Evolutionary conservation across 1,284 basidiomycete species (phyloP).

Genomic region (Uromyces viciae-fabae): DNA sequence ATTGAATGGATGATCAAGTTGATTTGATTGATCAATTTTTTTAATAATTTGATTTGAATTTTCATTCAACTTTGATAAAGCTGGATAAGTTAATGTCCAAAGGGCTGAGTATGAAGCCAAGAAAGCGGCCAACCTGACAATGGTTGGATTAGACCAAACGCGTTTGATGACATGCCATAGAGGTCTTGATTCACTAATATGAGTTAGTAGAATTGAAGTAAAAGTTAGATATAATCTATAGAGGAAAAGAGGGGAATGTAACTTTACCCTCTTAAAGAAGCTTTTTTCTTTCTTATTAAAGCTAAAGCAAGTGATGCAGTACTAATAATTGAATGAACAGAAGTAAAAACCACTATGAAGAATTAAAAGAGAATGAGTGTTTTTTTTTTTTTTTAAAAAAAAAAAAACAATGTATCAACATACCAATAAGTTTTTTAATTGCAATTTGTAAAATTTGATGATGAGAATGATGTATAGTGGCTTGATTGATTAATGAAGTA

Average conservation of each 20-base stretch:
- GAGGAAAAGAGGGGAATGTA: not conserved
- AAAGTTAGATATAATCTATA: too few species aligned
- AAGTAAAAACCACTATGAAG: conserved; percentile 30
- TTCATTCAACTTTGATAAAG: conserved; percentile 16
- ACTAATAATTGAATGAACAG: conserved; percentile 31
- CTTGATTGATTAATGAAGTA: conserved; percentile 32
- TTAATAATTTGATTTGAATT: not conserved
- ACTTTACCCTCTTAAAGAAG: conserved; percentile 20
- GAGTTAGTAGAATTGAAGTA: too few species aligned
- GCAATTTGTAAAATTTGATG: conserved; percentile 35
- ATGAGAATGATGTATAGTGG: conserved; percentile 18
- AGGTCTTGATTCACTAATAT: conserved; percentile 17
- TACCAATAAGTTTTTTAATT: conserved; percentile 34
- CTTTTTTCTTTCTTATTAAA: conserved; percentile 26
- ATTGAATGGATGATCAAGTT: too few species aligned
- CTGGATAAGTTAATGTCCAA: conserved; percentile 34
- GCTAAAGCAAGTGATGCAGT: conserved; percentile 34
- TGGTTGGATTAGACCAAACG: conserved; percentile 18
- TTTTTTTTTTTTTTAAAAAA: not conserved
- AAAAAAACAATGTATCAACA: not conserved
- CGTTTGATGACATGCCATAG: conserved; percentile 14
- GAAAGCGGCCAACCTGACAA: conserved; percentile 27
- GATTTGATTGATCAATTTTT: not conserved
- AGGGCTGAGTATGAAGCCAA: conserved; percentile 31
- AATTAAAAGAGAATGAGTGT: not conserved